Base-by-base conservation (phyloP, 139 green algal species). In the Edaphochlamys debaryana region DNA sequence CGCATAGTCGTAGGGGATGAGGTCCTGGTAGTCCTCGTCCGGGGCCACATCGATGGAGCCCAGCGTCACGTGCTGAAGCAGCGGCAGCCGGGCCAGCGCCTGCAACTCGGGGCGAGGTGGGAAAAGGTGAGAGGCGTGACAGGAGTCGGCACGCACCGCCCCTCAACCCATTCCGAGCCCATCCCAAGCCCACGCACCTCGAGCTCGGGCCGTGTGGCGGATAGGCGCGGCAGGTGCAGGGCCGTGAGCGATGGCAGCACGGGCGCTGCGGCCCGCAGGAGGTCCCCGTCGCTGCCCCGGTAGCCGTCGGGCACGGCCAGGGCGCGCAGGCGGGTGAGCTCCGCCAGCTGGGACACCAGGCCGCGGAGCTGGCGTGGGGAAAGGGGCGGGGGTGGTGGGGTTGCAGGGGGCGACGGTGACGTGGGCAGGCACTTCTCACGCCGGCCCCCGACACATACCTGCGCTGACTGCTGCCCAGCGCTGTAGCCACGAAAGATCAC, bases 11-110 rank as follows among this genome's bases (percentile, higher is more conserved):
- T n/a, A n/a, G n/a, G n/a, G 6, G 30, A 69, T 6, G 2, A 80
- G 73, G 38, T 69, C 73, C 56, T 80, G 56, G 73, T 80, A 80
- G 37, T 80, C 73, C 27, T 54, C 56, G 30, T 80, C 73, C 0
- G 73, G 73, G 29, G 73, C 73, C 23, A 80, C 48, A 56, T 80
- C 73, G 1, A 80, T 2, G 11, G 73, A 80, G 32, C 73, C 73
- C 27, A 80, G 73, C 4, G 73, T 69, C 40, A 80, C 73, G 30
- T 69, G 37, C 27, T 69, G 73, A 15, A 80, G 73, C 56, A 69
- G n/a, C 56, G 73, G 73, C 73, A 80, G 73, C 73, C 73, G 37
- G 19, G 38, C 38, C 37, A 80, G n/a, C 11, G 73, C 73, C 73
- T 80, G 73, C n/a, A 42, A n/a, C n/a, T n/a, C n/a, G n/a, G n/a